Evolutionary conservation across 805 yeast genomes (phyloP), one percentile per base, ranked within the genome.

Genomic region (Candida piceae): DNA sequence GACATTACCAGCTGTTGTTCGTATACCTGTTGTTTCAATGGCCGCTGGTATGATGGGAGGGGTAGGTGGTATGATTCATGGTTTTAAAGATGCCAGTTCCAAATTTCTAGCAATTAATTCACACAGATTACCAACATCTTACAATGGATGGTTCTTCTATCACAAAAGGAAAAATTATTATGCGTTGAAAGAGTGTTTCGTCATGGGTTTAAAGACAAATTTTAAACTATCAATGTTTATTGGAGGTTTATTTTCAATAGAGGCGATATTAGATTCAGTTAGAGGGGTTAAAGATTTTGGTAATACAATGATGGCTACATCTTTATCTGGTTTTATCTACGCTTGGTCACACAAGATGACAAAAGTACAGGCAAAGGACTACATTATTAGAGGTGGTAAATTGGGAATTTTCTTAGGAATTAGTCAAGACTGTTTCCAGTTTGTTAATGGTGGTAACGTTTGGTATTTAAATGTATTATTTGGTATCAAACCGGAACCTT

Each of bases 81-180:
- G 90, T 4, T 74, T 75, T 49, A 67, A 68, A 36, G 44, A 55
- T 2, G 64, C 84, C 1, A 73, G 83, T 1, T 59, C 78, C 29
- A 68, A 76, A 29, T 86, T 73, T 48, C 64, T 86, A 32, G 87
- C 89, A 2, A 85, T 84, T 47, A 86, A 86, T 51, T 82, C 93
- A 11, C 95, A 86, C 53, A 57, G 96, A 35, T 62, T 87, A 39
- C 96, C 96, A 7, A 68, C 59, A 16, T 76, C 81, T 0, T 80
- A 76, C 36, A 88, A 86, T 16, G 93, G 90, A 0, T 86, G 95
- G 96, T 86, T 82, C 53, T 82, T 80, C 55, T 86, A 86, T 59
- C 93, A 86, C 60, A 85, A 83, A 60, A 70, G 86, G 44, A 86
- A 84, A 63, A 82, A 84, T 58, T 83, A 84, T 57, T 83, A 81